These are phyloP conservation scores for Teunomyces lycoperdinae DNA, from an alignment of 805 yeast species.

Conservation along the genomic window DNA sequence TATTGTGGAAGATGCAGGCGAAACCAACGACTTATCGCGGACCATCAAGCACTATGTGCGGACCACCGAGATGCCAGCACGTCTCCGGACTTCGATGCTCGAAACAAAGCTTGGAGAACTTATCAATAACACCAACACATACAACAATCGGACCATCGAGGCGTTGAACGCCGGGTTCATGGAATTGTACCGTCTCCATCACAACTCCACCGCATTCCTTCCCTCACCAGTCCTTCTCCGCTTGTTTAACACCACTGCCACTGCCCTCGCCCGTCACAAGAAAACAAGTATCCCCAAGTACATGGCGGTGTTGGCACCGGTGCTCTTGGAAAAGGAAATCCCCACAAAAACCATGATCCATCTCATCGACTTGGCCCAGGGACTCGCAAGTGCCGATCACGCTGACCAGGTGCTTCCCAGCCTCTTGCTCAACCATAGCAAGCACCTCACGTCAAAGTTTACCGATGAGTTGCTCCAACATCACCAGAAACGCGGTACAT, in stretches of 20 bases:
- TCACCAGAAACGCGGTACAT: slow-evolving; percentile 6
- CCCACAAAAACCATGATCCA: slow-evolving; percentile 21
- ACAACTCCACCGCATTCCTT: slow-evolving; percentile 4
- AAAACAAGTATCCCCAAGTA: slow-evolving; percentile 23
- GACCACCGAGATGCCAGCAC: slow-evolving; percentile 23
- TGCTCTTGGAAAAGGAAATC: slow-evolving; percentile 13
- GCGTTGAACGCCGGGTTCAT: slow-evolving; percentile 20
- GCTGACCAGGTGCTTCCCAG: slow-evolving; percentile 12
- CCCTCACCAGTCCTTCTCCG: slow-evolving; percentile 8
- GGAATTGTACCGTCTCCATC: slow-evolving; percentile 14
- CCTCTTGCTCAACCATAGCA: slow-evolving; percentile 9
- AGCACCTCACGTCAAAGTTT: slow-evolving; percentile 15
- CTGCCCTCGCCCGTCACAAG: slow-evolving; percentile 5
- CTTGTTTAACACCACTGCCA: slow-evolving; percentile 19
- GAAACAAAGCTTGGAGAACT: slow-evolving; percentile 17
- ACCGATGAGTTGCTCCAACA: slow-evolving; percentile 13
- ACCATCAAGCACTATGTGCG: slow-evolving; percentile 26
- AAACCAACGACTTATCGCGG: slow-evolving; percentile 4
- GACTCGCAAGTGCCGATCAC: slow-evolving; percentile 8
- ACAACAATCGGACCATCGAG: slow-evolving; percentile 13
- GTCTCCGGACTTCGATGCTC: slow-evolving; percentile 16
- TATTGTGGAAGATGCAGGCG: background rate
- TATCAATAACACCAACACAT: slow-evolving; percentile 7
- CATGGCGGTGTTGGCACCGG: slow-evolving; percentile 22
- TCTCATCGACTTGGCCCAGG: slow-evolving; percentile 27